Evolutionary conservation across 78 protist genomes (phyloP).

Genomic region (Dictyostelium intermedium): DNA sequence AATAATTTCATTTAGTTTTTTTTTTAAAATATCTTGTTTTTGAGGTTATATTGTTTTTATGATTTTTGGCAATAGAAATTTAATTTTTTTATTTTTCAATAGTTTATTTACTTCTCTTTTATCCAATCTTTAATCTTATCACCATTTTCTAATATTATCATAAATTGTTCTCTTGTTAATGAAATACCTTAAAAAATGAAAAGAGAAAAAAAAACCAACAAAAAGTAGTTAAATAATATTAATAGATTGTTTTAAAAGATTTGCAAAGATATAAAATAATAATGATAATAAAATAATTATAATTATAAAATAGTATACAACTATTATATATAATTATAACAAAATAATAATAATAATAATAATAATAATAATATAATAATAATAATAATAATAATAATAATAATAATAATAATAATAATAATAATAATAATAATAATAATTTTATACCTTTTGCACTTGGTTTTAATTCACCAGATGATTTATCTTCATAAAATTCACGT

Average conservation of each 20-base stretch:
- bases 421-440: background rate
- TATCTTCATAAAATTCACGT: background rate
- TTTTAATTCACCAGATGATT: background rate
- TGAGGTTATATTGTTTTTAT: too few relatives aligned
- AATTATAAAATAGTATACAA: too few relatives aligned
- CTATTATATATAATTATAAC: too few relatives aligned
- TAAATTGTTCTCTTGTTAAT: background rate
- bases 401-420: too few relatives aligned
- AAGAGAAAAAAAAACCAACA: background rate
- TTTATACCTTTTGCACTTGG: background rate
- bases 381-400: too few relatives aligned
- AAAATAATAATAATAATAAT: background rate
- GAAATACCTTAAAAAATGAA: background rate
- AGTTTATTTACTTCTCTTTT: background rate
- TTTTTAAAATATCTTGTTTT: too few relatives aligned
- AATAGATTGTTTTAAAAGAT: background rate
- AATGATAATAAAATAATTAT: too few relatives aligned
- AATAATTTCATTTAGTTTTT: too few relatives aligned
- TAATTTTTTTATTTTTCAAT: background rate
- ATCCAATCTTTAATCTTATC: background rate
- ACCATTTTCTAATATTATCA: background rate
- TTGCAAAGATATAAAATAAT: too few relatives aligned
- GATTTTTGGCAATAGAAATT: background rate
- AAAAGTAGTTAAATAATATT: background rate
- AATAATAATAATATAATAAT: too few relatives aligned